Evolutionary conservation across 2,329 filamentous ascomycete species (phyloP).

Genomic region (Pseudocercospora pini-densiflorae): DNA sequence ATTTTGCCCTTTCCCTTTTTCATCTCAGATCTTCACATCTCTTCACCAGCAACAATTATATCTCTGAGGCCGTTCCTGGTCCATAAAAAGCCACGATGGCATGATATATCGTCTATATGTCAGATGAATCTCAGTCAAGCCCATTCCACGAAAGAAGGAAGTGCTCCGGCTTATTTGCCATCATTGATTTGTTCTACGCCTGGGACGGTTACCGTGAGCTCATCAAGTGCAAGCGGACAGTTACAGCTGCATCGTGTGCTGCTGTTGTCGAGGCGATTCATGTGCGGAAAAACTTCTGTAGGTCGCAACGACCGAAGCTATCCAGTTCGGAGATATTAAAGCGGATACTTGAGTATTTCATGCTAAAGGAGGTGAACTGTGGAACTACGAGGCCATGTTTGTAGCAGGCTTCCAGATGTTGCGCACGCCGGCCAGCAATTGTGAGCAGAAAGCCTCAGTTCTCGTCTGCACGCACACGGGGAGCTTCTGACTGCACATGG

Average conservation of each 20-base stretch:
- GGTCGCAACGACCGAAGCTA: neutral
- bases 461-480: neutral
- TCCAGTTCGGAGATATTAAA: too few relatives aligned
- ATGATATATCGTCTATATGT: neutral
- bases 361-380: neutral
- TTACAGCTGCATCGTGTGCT: slow-evolving; percentile 35
- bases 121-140: slow-evolving; percentile 63
- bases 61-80: too few relatives aligned
- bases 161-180: slow-evolving; percentile 99
- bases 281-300: neutral
- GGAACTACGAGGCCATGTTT: neutral
- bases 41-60: too few relatives aligned
- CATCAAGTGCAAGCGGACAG: slow-evolving; percentile 33
- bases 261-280: slow-evolving; percentile 35
- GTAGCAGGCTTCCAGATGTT: too few relatives aligned
- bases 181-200: slow-evolving; percentile 73
- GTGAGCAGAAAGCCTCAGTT: neutral
- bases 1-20: neutral
- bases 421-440: too few relatives aligned
- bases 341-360: neutral
- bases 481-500: neutral
- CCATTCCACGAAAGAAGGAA: slow-evolving; percentile 87
- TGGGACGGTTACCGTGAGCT: slow-evolving; percentile 39
- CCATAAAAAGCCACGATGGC: neutral
- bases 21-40: too few relatives aligned